A percentile compares a stretch with the other conserved stretches of the same genome.
Evolutionary conservation across 2,329 filamentous ascomycete species (phyloP).

Genomic region (Alternaria sp.): DNA sequence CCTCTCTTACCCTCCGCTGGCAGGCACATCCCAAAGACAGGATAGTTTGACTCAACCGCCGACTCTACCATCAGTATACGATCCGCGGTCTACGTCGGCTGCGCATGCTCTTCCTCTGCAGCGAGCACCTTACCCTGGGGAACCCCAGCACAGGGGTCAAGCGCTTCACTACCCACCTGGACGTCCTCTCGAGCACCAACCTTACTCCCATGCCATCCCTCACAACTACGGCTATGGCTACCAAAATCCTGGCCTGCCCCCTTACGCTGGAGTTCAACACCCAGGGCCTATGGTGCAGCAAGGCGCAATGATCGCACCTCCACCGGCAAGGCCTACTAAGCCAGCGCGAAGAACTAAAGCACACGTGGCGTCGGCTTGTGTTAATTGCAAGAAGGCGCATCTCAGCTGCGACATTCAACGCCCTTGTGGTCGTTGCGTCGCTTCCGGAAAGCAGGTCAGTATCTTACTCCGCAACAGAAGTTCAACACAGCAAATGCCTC

Average conservation of each 20-base stretch:
- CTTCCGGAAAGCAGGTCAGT: slow-evolving; percentile 74
- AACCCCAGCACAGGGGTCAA: slow-evolving; percentile 34
- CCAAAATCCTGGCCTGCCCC: slow-evolving; percentile 30
- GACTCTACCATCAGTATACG: slow-evolving; percentile 35
- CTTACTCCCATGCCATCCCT: slow-evolving; percentile 35
- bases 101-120: slow-evolving; percentile 33
- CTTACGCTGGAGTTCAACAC: slow-evolving; percentile 40
- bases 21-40: slow-evolving; percentile 33
- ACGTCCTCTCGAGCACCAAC: slow-evolving; percentile 35
- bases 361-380: slow-evolving; percentile 84
- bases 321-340: slow-evolving; percentile 42
- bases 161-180: slow-evolving; percentile 39
- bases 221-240: slow-evolving; percentile 46
- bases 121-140: slow-evolving; percentile 44
- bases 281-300: slow-evolving; percentile 44
- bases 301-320: slow-evolving; percentile 44
- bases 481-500: background rate
- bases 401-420: slow-evolving; percentile 73
- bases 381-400: slow-evolving; percentile 87
- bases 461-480: background rate
- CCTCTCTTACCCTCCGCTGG: slow-evolving; percentile 38
- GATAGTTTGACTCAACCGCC: slow-evolving; percentile 40
- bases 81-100: slow-evolving; percentile 34
- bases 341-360: slow-evolving; percentile 68
- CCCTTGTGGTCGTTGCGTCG: slow-evolving; percentile 79